Base-by-base conservation (phyloP, 805 yeast genomes). In the Pichia nakasei region DNA sequence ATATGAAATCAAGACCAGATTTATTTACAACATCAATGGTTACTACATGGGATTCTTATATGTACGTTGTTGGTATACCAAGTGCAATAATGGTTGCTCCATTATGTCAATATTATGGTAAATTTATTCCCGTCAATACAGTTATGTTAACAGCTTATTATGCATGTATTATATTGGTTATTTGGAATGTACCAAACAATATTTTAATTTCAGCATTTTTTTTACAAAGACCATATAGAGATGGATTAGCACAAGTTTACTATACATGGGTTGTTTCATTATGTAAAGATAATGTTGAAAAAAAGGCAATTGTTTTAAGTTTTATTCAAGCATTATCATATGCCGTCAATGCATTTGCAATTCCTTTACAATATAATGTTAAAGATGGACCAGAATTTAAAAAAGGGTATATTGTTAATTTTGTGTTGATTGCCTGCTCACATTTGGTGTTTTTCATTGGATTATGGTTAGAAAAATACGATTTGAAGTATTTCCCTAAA, bases 191-290 rank as follows among this genome's bases (percentile, higher is more conserved):
- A 22, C 68, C 78, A 0, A 65, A 66, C 35, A 46, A 65, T n/a
- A 77, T 82, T 15, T 77, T 78, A 58, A 78, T 84, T 83, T 76
- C 70, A 63, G 85, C 78, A 1, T 79, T 74, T 57, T 77, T 53
- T 66, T 73, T 39, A 76, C 75, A 19, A 78, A 78, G 54, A 75
- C 76, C 58, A 73, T 79, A 12, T 78, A 81, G 71, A 38, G 47
- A 52, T 37, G 74, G 82, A 18, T 74, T 75, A 57, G 77, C 82
- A 3, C 80, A 84, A 0, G 78, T 78, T 38, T 60, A 76, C 39
- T 75, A 78, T 66, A 69, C 80, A 1, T 70, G 75, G 66, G 73
- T 73, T 44, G 72, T 72, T 52, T 84, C 78, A 58, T 70, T 78
- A 42, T 65, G 77, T 47, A 66, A 84, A 48, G 65, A 72, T 45